A percentile compares a stretch with the other conserved stretches of the same genome.
Evolutionary conservation across 768 basidiomycete genomes (phyloP).

Genomic region (Sutorius australiensis): DNA sequence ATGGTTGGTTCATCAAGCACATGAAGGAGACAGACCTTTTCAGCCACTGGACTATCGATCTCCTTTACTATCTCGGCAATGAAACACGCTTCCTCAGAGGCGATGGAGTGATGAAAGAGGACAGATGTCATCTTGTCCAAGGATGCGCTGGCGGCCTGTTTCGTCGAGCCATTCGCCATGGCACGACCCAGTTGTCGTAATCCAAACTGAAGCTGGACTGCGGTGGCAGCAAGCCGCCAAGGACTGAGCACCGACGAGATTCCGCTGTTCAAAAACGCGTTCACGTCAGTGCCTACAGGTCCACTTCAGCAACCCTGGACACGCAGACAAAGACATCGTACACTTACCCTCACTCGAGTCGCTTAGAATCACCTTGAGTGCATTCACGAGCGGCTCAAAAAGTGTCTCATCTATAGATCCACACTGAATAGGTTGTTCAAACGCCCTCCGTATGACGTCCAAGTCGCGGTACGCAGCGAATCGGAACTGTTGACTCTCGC

Average conservation of each 20-base stretch:
- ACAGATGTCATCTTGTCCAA: conserved; percentile 64
- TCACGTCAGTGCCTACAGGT: conserved; percentile 38
- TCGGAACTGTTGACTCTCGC: conserved; percentile 63
- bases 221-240: conserved; percentile 80
- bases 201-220: conserved; percentile 73
- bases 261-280: conserved; percentile 52
- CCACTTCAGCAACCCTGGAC: not conserved
- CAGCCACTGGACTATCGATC: conserved; percentile 60
- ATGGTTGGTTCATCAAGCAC: not conserved
- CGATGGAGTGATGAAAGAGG: conserved; percentile 70
- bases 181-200: conserved; percentile 71
- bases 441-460: conserved; percentile 63
- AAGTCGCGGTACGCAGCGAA: conserved; percentile 74
- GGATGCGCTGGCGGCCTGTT: conserved; percentile 52
- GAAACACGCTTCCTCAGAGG: conserved; percentile 76
- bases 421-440: conserved; percentile 58
- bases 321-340: not conserved
- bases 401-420: conserved; percentile 46
- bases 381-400: conserved; percentile 61
- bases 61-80: conserved; percentile 79
- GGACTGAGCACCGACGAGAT: conserved; percentile 70
- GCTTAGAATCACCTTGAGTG: conserved; percentile 62
- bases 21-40: conserved; percentile 45
- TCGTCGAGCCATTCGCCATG: conserved; percentile 50
- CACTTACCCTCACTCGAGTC: conserved; percentile 56